Base-by-base conservation (phyloP, 345 rosid genomes). In the Jatropha curcas region DNA sequence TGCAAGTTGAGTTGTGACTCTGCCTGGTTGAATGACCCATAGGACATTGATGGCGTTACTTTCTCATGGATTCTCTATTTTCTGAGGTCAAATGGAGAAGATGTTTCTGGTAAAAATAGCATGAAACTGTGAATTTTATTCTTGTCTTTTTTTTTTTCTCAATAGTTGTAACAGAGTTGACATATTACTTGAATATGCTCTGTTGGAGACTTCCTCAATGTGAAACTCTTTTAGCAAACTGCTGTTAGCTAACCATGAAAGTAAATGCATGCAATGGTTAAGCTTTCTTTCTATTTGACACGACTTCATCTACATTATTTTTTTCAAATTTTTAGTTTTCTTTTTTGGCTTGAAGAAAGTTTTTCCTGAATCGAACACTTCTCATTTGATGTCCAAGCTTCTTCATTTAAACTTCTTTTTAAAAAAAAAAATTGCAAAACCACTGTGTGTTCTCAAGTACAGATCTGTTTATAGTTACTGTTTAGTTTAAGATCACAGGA, bases 1-100 rank as follows among this genome's bases (percentile, higher is more conserved):
- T 59, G 76, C 74, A 62, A 28, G 71, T 56, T 39, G 60, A 60
- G 68, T 66, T 75, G 78, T 67, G 53, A 60, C 58, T 70, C 67
- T 71, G 73, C 68, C 30, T 56, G 67, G 67, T 63, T 73, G 74
- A 73, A 64, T 56, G 69, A 63, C 71, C 45, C 37, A 37, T 62
- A 25, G 60, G 67, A 61, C 43, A 73, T 63, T 63, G 67, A 69
- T 68, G 71, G 63, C 60, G 27, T 65, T 46, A 57, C n/a, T 62
- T 28, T 72, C 63, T 63, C 76, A 67, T 77, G 81, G 68, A 71
- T 72, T 67, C 63, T 46, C 66, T 55, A 45, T 67, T 61, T 67
- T 58, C 46, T 68, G 74, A 60, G 57, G 71, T 78, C 64, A 73
- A 52, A 50, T 62, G 77, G 34, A 73, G 67, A 35, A 62, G 37